phyloP scores from a whole-genome alignment of 495 filamentous ascomycete species.

The Podospora anserina region DNA sequence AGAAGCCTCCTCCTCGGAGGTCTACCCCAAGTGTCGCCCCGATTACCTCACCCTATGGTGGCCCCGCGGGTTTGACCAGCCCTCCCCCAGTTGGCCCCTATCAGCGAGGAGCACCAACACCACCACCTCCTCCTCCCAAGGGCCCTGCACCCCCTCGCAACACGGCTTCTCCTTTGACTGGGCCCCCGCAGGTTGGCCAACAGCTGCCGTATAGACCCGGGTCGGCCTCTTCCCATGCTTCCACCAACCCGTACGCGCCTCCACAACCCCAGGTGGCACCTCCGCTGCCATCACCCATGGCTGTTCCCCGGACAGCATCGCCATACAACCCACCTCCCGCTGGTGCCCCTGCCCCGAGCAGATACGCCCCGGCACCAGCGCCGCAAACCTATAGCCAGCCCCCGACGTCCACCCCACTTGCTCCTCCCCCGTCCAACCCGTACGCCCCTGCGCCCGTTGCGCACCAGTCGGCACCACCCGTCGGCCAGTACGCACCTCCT shows the following conservation, averaged over 20 bases:
- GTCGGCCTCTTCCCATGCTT: slow-evolving; percentile 63
- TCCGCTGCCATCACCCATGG: slow-evolving; percentile 35
- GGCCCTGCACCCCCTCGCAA: slow-evolving; percentile 51
- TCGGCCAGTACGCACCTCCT: slow-evolving; percentile 36
- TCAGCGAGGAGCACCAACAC: slow-evolving; percentile 33
- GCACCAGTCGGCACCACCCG: slow-evolving; percentile 29
- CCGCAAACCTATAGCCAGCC: slow-evolving; percentile 47
- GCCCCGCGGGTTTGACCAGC: slow-evolving; percentile 39
- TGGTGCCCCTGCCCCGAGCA: slow-evolving; percentile 68
- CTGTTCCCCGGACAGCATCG: slow-evolving; percentile 71
- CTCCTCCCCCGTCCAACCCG: slow-evolving; percentile 51
- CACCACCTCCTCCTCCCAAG: slow-evolving; percentile 59
- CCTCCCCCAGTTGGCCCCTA: slow-evolving; percentile 47
- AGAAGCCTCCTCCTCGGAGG: slow-evolving; percentile 66
- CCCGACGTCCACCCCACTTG: slow-evolving; percentile 29
- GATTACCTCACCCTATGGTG: slow-evolving; percentile 67
- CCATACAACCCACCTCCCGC: slow-evolving; percentile 84
- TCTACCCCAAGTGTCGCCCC: slow-evolving; percentile 64
- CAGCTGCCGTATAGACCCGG: slow-evolving; percentile 53
- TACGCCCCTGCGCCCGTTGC: slow-evolving; percentile 52
- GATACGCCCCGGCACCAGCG: slow-evolving; percentile 81
- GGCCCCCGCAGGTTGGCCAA: slow-evolving; percentile 48
- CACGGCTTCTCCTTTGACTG: slow-evolving; percentile 49
- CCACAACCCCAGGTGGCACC: slow-evolving; percentile 47
- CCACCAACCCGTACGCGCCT: slow-evolving; percentile 72